Evolutionary conservation across 805 yeast genomes (phyloP).

Genomic region (Kluyveromyces nonfermentans): DNA sequence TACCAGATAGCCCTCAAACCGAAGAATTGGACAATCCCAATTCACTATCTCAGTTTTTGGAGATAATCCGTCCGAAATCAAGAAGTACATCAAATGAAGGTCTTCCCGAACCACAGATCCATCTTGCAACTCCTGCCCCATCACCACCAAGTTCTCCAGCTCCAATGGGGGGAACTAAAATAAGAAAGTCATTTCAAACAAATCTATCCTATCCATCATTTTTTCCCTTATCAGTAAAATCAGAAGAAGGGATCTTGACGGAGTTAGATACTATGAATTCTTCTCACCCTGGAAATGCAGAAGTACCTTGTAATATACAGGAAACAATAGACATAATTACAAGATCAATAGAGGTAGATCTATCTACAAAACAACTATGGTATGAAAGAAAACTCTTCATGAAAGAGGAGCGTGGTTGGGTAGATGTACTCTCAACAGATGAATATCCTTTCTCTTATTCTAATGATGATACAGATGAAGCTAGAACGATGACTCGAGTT

Average conservation of each 20-base stretch:
- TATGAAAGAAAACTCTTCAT: conserved; percentile 61
- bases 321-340: conserved; percentile 70
- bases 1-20: conserved; percentile 43
- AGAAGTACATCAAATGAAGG: conserved; percentile 23
- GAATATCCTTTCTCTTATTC: conserved; percentile 28
- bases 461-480: conserved; percentile 16
- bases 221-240: conserved; percentile 37
- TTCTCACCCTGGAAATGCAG: conserved; percentile 5
- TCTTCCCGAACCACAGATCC: conserved; percentile 24
- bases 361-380: conserved; percentile 64
- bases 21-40: conserved; percentile 38
- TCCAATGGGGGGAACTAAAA: conserved; percentile 27
- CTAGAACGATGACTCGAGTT: conserved; percentile 38
- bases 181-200: conserved; percentile 50
- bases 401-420: conserved; percentile 63
- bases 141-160: conserved; percentile 61
- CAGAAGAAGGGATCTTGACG: conserved; percentile 27
- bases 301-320: conserved; percentile 61
- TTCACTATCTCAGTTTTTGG: conserved; percentile 52
- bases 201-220: conserved; percentile 60
- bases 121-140: conserved; percentile 79
- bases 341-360: conserved; percentile 52
- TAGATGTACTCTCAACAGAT: conserved; percentile 5
- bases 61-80: conserved; percentile 43
- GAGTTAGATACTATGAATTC: conserved; percentile 13